Evolutionary conservation across 495 filamentous ascomycete genomes (phyloP).

Genomic region (Xylaria flabelliformis): DNA sequence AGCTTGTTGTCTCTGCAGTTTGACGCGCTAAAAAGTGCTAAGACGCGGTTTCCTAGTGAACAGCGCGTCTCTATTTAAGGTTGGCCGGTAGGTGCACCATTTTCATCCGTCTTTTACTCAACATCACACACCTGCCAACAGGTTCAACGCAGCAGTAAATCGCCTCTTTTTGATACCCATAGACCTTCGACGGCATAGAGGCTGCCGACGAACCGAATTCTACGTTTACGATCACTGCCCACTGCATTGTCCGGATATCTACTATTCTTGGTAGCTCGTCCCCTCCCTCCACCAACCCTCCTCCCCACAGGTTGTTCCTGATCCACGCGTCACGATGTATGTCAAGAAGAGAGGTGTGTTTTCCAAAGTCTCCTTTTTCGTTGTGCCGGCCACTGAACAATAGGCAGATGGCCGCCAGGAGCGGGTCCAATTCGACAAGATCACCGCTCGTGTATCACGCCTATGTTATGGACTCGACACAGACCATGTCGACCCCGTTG

Average conservation of each 20-base stretch:
- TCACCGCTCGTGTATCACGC: conserved; percentile 95
- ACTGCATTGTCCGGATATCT: background rate
- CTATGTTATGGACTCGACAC: conserved; percentile 96
- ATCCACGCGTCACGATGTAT: conserved; percentile 54
- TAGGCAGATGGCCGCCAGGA: conserved; percentile 94
- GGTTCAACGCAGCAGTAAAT: conserved; percentile 21
- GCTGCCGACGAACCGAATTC: background rate
- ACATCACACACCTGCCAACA: conserved; percentile 33
- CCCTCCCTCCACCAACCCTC: conserved; percentile 5
- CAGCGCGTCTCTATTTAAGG: conserved; percentile 40
- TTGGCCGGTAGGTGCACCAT: conserved; percentile 28
- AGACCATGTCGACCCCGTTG: conserved; percentile 96
- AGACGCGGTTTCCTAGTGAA: conserved; percentile 26
- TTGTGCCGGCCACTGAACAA: conserved; percentile 33
- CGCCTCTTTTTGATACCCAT: conserved; percentile 23
- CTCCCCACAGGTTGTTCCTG: background rate
- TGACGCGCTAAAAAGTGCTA: conserved; percentile 23
- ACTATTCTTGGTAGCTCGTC: conserved; percentile 9
- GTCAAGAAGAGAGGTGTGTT: conserved; percentile 66
- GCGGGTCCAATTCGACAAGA: conserved; percentile 99
- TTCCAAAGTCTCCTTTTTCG: background rate
- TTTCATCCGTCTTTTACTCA: conserved; percentile 33
- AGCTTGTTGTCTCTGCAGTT: conserved; percentile 15
- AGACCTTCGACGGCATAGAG: background rate
- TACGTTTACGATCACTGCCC: background rate